phyloP scores from a whole-genome alignment of 2,329 filamentous ascomycete genomes.

The Capronia coronata region DNA sequence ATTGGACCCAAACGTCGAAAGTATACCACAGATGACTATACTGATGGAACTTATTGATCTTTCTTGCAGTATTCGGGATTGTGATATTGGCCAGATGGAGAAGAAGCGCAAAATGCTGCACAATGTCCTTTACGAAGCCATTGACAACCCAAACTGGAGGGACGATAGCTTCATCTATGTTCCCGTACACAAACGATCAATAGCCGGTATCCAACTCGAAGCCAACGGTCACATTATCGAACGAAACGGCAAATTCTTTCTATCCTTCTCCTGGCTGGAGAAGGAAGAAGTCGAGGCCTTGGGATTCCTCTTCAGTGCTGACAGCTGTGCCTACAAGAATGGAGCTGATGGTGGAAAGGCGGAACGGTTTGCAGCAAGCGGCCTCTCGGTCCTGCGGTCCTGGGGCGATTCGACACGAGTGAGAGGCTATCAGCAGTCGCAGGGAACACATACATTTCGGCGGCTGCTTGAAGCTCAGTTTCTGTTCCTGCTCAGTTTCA shows the following conservation, averaged over 20 bases:
- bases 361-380: constrained; percentile 53
- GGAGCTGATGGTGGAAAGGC: constrained; percentile 49
- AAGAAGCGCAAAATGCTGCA: constrained; percentile 54
- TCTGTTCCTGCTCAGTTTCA: constrained; percentile 63
- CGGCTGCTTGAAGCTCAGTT: constrained; percentile 61
- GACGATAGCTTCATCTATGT: constrained; percentile 44
- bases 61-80: constrained; percentile 52
- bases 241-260: constrained; percentile 38
- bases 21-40: constrained; percentile 52
- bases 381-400: constrained; percentile 35
- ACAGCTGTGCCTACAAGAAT: constrained; percentile 52
- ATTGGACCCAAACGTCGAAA: constrained; percentile 45
- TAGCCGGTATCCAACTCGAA: constrained; percentile 20
- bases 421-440: constrained; percentile 18
- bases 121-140: constrained; percentile 45
- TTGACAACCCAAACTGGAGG: constrained; percentile 41
- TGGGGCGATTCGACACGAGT: constrained; percentile 33
- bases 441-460: constrained; percentile 47
- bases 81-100: constrained; percentile 46
- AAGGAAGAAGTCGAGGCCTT: constrained; percentile 55
- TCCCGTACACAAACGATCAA: constrained; percentile 36
- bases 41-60: constrained; percentile 57
- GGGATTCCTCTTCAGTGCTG: constrained; percentile 53
- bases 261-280: constrained; percentile 56
- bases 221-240: constrained; percentile 40